Evolutionary conservation across 2,329 filamentous ascomycete genomes (phyloP), one percentile per base, ranked within the genome.

Genomic region (Fonsecaea nubica): DNA sequence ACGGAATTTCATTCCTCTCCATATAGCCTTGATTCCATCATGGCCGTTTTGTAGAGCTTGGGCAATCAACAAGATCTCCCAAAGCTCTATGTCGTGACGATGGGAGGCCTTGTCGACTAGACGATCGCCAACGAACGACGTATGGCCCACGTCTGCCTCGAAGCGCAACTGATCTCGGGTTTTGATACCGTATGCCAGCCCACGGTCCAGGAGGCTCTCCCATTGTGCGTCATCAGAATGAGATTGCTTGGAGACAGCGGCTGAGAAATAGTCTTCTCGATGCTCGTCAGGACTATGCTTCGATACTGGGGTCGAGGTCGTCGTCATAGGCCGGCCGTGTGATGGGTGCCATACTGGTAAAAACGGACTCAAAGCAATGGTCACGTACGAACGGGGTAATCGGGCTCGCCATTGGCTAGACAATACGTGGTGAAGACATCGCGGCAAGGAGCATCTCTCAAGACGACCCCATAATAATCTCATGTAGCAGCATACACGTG

Each of bases 11-110:
- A 72, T 33, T 69, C 62, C 56, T 64, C 77, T 73, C 77, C 78
- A 83, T 38, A 83, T 80, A 50, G 76, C 74, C 36, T 78, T 67
- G 15, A 78, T 79, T 4, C 81, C 81, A 55, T 76, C 69, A 32
- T 79, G 75, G 10, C 80, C 81, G 69, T 81, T 77, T 62, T 77
- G 77, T 2, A 80, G 78, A 66, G 79, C 78, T 32, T 79, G 77
- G 67, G 80, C 80, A 10, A 76, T 72, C n/a, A 83, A 73, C 32
- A 83, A 70, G 52, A 82, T 77, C 48, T 77, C 77, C 81, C 81
- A 83, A 13, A 82, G 73, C n/a, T 75, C 71, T 61, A 81, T 76
- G 68, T 82, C 75, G 50, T 76, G 66, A 30, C 71, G 72, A 65
- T 74, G 66, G 4, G 60, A 67, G 4, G 75, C 71, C 40, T 73